Base-by-base conservation (phyloP, 495 filamentous ascomycete genomes). In the Xylaria scruposa region DNA sequence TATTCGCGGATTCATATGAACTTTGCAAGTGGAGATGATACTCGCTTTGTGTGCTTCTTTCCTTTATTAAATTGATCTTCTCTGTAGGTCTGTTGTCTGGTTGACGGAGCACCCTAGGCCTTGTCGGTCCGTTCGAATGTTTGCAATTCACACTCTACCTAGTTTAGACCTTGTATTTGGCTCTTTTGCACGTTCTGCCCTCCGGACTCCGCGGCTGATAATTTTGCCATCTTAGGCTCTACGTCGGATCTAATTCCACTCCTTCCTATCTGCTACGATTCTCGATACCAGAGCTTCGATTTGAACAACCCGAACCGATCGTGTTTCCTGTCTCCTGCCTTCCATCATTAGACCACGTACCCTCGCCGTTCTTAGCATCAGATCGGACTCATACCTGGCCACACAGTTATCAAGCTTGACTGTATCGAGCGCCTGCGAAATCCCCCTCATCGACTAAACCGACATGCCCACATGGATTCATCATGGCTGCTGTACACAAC, bases 401-500 rank as follows among this genome's bases (percentile, higher is more conserved):
- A n/a, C n/a, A n/a, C n/a, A n/a, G n/a, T n/a, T n/a, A n/a, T n/a
- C n/a, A n/a, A n/a, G n/a, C n/a, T n/a, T n/a, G n/a, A n/a, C n/a
- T n/a, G n/a, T 29, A 65, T 65, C 24, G 40, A 40, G 21, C 36
- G 3, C 21, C 51, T 19, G 36, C 40, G 31, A n/a, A 26, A 49
- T 33, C 51, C 3, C 49, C 40, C 49, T 51, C 9, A 9, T 38
- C 19, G 64, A 67, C 24, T 54, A 5, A 58, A 58, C 38, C 74
- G 77, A 78, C 54, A 78, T 79, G 72, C 70, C 53, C 42, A 51
- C 67, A 58, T 56, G 42, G 70, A 72, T 53, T 49, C 67, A 76
- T 36, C 47, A 78, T 78, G 76, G 66, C 69, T 44, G 70, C 21
- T 31, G 49, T 74, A 58, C 44, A 72, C 63, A 42, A 72, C 36